These are phyloP conservation scores for Senecio squalidus DNA, from an alignment of 140 eudicot species.

Conservation along the genomic window DNA sequence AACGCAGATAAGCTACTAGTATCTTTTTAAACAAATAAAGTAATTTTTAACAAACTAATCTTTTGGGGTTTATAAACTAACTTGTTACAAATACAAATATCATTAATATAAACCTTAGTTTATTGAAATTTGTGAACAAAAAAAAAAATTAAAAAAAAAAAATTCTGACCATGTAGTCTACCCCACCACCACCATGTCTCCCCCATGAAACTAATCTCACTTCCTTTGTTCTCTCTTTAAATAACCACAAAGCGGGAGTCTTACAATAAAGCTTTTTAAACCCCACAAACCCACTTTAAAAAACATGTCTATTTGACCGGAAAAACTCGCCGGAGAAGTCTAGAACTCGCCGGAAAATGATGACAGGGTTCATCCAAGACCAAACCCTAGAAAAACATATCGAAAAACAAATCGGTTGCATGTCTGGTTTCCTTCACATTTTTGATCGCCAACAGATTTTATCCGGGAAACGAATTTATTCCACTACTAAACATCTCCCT, in stretches of 20 bases:
- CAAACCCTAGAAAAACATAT: slow-evolving; percentile 71
- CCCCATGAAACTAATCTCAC: slow-evolving; percentile 23
- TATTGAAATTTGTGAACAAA: slow-evolving; percentile 8
- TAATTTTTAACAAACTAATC: neutral
- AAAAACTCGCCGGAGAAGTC: slow-evolving; percentile 9
- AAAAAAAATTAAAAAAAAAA: slow-evolving; percentile 11
- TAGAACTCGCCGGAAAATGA: slow-evolving; percentile 39
- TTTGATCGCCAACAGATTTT: slow-evolving; percentile 79
- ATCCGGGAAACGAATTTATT: slow-evolving; percentile 61
- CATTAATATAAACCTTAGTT: neutral
- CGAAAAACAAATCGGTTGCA: slow-evolving; percentile 78
- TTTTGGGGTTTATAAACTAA: neutral
- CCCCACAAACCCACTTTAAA: neutral
- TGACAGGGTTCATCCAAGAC: slow-evolving; percentile 58
- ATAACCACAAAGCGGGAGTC: slow-evolving; percentile 67
- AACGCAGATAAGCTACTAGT: no score
- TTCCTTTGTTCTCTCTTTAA: slow-evolving; percentile 42
- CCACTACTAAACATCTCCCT: slow-evolving; percentile 79
- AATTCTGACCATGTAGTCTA: slow-evolving; percentile 15
- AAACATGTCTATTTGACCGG: no score
- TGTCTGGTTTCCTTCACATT: slow-evolving; percentile 86
- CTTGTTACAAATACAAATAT: neutral
- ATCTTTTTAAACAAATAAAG: no score
- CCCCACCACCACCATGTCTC: slow-evolving; percentile 30
- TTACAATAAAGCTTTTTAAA: slow-evolving; percentile 32